Evolutionary conservation across 1,284 basidiomycete genomes (phyloP), one percentile per base, ranked within the genome.

Genomic region (Puccinia hordei): DNA sequence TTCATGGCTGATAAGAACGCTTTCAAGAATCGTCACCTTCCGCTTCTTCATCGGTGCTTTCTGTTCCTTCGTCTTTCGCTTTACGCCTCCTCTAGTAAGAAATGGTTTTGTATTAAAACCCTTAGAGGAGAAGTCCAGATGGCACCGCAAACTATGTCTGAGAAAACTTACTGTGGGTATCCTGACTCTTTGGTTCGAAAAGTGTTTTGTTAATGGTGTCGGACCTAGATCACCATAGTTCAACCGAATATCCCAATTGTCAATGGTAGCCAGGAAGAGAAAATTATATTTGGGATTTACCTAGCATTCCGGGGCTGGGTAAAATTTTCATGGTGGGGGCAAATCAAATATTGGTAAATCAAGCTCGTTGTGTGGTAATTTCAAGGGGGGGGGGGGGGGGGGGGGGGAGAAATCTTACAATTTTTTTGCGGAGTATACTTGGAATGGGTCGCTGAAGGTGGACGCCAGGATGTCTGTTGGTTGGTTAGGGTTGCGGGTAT

Each of bases 371-470:
- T 3, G 1, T 5, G 24, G 41, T 41, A 38, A 38, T 69, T 44
- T 46, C 27, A 8, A 46, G 27, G 1, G 9, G 22, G n/a, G 17
- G 12, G 22, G 33, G 30, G 33, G 22, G 6, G 33, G 33, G 12
- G 63, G 22, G 24, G 13, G n/a, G 44, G 17, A 68, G 38, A 51
- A 51, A 41, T 78, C 66, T 51, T 10, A 78, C 75, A 95, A 96
- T 49, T 92, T 90, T 87, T 96, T 96, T 46, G 93, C 93, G 3
- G 93, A 94, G 86, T 89, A 95, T 0, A 96, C 95, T n/a, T 90
- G 90, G 85, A 97, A 96, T 24, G 90, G 88, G n/a, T 93, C 90
- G 68, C 93, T 93, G 85, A 92, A 93, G 2, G 91, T 90, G 85
- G 93, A 91, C 10, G 94, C 93, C 24, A 95, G 89, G 6, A 94